A percentile compares a stretch with the other conserved stretches of the same genome.
Conservation (phyloP, 345 rosid genomes). For the Pistacia vera region DNA sequence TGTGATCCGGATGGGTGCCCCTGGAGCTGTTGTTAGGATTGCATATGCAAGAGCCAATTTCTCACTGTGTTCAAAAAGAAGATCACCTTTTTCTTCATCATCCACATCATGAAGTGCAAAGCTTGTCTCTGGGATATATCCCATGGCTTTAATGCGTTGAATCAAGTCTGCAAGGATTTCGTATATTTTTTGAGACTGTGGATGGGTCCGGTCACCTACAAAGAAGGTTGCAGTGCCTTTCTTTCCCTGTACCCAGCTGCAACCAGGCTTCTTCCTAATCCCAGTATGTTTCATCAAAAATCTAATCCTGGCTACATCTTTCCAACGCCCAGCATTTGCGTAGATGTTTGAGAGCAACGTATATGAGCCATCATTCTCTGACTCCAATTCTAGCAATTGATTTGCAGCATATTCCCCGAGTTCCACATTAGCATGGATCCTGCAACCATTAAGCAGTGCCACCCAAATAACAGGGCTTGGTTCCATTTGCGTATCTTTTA, state of each 20-base stretch:
- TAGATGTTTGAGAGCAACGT: conserved; percentile 81
- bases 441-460: conserved; percentile 74
- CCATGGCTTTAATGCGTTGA: conserved; percentile 65
- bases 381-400: conserved; percentile 46
- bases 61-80: conserved; percentile 79
- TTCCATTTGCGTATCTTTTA: conserved; percentile 70
- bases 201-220: conserved; percentile 76
- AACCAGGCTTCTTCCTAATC: conserved; percentile 77
- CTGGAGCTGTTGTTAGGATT: conserved; percentile 57
- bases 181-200: conserved; percentile 51
- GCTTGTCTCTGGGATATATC: conserved; percentile 76
- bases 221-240: conserved; percentile 75
- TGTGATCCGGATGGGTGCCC: conserved; percentile 66
- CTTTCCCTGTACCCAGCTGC: conserved; percentile 87
- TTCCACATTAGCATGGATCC: conserved; percentile 72
- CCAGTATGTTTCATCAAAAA: conserved; percentile 71
- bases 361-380: conserved; percentile 72
- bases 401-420: conserved; percentile 77
- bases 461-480: conserved; percentile 75
- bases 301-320: conserved; percentile 74
- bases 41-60: conserved; percentile 86
- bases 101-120: conserved; percentile 91
- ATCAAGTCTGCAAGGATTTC: conserved; percentile 55
- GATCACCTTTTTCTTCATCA: conserved; percentile 86
- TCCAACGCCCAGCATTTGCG: conserved; percentile 83